Percentiles rank a stretch among this genome's conserved stretches.
Conservation (phyloP, 2,329 filamentous ascomycete genomes). For the Ophiostoma ips region DNA sequence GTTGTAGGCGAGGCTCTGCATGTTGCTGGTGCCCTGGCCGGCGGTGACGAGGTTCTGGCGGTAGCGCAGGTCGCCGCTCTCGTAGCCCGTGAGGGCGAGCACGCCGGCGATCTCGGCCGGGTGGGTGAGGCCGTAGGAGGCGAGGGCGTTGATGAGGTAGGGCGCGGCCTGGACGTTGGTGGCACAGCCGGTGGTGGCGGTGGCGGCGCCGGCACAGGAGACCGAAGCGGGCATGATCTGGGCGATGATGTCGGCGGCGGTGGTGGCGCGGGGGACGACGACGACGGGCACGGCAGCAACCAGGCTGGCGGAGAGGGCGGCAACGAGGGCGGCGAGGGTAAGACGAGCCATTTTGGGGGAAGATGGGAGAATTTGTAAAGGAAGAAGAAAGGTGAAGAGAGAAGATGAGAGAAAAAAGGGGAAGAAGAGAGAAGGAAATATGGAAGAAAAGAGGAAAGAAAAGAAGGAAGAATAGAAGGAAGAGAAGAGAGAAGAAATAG, state of each 20-base stretch:
- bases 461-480: background rate
- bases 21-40: slow-evolving; percentile 56
- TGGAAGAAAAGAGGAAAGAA: background rate
- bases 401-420: background rate
- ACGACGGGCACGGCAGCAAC: background rate
- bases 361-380: background rate
- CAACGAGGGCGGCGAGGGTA: background rate
- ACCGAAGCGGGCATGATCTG: slow-evolving; percentile 43
- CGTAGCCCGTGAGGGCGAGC: slow-evolving; percentile 56
- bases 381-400: background rate
- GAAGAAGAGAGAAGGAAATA: background rate
- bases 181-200: slow-evolving; percentile 37
- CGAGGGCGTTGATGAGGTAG: slow-evolving; percentile 41
- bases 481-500: background rate
- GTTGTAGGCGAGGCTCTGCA: slow-evolving; percentile 32
- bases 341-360: background rate
- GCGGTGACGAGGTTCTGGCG: slow-evolving; percentile 43
- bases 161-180: slow-evolving; percentile 48
- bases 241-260: slow-evolving; percentile 28
- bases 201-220: slow-evolving; percentile 34
- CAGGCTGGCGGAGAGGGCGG: background rate
- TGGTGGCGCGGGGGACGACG: slow-evolving; percentile 1
- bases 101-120: slow-evolving; percentile 53
- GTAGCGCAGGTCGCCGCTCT: slow-evolving; percentile 56
- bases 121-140: slow-evolving; percentile 38